phyloP scores from a whole-genome alignment of 306 rosid genomes.

The Glycine soja region DNA sequence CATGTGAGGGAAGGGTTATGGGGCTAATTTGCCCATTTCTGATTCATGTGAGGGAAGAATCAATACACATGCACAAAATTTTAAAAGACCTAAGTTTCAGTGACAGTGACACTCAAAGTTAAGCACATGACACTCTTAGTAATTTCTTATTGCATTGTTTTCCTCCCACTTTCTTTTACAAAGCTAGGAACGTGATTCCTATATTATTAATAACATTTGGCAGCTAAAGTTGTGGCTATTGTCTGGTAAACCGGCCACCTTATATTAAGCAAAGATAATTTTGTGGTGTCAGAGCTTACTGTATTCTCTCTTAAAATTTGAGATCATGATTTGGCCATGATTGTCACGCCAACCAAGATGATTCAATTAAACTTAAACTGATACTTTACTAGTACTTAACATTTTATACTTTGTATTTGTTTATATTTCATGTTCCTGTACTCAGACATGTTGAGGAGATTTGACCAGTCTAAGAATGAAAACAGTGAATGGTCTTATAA shows the following conservation, averaged over 20 bases:
- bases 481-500: conserved; percentile 5
- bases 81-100: conserved; percentile 52
- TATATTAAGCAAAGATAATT: conserved; percentile 33
- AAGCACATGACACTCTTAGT: conserved; percentile 56
- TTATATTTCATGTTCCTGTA: conserved; percentile 25
- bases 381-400: conserved; percentile 10
- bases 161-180: conserved; percentile 42
- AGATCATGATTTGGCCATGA: conserved; percentile 54
- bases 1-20: conserved; percentile 53
- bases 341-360: conserved; percentile 54
- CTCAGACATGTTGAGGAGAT: conserved; percentile 26
- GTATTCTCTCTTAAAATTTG: conserved; percentile 35
- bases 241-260: conserved; percentile 38
- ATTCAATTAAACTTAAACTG: conserved; percentile 29
- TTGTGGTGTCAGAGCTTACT: conserved; percentile 36
- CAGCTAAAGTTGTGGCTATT: conserved; percentile 52
- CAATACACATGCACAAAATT: conserved; percentile 49
- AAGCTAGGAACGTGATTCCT: conserved; percentile 50
- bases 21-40: conserved; percentile 43
- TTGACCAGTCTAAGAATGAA: conserved; percentile 28
- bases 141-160: conserved; percentile 41
- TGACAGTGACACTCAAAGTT: conserved; percentile 55
- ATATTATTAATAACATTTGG: conserved; percentile 39
- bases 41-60: conserved; percentile 65
- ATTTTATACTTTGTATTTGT: conserved; percentile 16